These are phyloP conservation scores for Trichoderma arundinaceum DNA, from an alignment of 2,329 filamentous ascomycete genomes.

Conservation along the genomic window DNA sequence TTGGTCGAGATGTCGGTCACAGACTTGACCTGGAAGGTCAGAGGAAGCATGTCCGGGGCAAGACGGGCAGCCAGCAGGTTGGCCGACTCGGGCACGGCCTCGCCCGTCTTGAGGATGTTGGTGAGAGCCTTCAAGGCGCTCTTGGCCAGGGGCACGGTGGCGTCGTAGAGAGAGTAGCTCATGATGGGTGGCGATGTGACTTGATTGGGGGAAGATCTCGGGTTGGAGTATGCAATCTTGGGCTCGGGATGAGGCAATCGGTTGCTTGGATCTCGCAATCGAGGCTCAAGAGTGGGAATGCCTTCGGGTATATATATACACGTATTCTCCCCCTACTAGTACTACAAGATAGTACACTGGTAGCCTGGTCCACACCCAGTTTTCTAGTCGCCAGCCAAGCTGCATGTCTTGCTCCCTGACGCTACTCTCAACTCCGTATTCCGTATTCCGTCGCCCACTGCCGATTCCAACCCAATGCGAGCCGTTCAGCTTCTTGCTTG, in stretches of 20 bases:
- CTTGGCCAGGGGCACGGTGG: slow-evolving; percentile 43
- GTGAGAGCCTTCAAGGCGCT: slow-evolving; percentile 43
- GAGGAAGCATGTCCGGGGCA: slow-evolving; percentile 51
- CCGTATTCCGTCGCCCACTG: not conserved
- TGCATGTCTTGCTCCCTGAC: no score
- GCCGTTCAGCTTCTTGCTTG: no score
- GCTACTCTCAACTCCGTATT: not conserved
- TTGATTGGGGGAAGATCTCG: not conserved
- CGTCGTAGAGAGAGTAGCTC: slow-evolving; percentile 52
- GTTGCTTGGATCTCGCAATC: not conserved
- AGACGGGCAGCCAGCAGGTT: slow-evolving; percentile 45
- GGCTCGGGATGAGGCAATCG: not conserved
- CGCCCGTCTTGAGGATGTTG: slow-evolving; percentile 47
- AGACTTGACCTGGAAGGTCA: slow-evolving; percentile 50
- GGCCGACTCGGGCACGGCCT: slow-evolving; percentile 42
- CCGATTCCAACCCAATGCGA: not conserved
- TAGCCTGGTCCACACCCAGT: not conserved
- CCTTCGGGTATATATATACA: not conserved
- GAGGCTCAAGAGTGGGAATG: not conserved
- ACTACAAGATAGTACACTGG: not conserved
- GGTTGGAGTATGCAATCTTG: not conserved
- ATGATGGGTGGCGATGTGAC: slow-evolving; percentile 38
- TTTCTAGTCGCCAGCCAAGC: no score
- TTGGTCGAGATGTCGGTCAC: slow-evolving; percentile 42
- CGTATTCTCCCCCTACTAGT: not conserved